Base-by-base conservation (phyloP, 257 asterid genomes). In the Datura wrightii region DNA sequence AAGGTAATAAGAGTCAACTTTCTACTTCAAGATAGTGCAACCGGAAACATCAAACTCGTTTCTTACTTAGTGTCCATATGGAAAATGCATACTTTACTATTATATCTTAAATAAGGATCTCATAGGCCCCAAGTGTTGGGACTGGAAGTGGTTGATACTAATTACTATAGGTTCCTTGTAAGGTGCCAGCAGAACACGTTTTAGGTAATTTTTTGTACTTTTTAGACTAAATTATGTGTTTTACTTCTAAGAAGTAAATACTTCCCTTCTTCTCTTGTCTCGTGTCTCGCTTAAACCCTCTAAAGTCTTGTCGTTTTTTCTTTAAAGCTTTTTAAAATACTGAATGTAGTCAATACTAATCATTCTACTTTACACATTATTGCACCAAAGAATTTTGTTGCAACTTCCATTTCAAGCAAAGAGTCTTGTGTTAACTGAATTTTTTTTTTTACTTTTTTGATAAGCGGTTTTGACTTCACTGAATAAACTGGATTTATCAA, bases 41-140 rank as follows among this genome's bases (percentile, higher is more conserved):
- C 1, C 6, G 6, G 6, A 0, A 72, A 19, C 41, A 72, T 72
- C 58, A 72, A 72, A 1, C 10, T 19, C 58, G 46, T 72, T 71
- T 50, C 41, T 44, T 72, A 10, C 10, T 72, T 15, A 3, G 31
- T 67, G 44, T 44, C 80, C 56, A 13, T 44, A 10, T 44, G 80
- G 10, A 10, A n/a, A 5, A 44, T 5, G n/a, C 11, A 71, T 44
- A 44, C 79, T 67, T 24, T 67, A 71, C 56, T 71, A n/a, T 42
- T n/a, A n/a, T 72, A n/a, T 72, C 58, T n/a, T 41, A 72, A 44
- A 1, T 44, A 44, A 44, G 80, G 80, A 70, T 54, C 36, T 70
- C 36, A 18, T 58, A 10, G 10, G 5, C 34, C 2, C 34, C 11
- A 63, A 34, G 71, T 14, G 8, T 63, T 63, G 10, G n/a, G 42